phyloP scores from a whole-genome alignment of 768 basidiomycete species.

The Kondoa malvinella region DNA sequence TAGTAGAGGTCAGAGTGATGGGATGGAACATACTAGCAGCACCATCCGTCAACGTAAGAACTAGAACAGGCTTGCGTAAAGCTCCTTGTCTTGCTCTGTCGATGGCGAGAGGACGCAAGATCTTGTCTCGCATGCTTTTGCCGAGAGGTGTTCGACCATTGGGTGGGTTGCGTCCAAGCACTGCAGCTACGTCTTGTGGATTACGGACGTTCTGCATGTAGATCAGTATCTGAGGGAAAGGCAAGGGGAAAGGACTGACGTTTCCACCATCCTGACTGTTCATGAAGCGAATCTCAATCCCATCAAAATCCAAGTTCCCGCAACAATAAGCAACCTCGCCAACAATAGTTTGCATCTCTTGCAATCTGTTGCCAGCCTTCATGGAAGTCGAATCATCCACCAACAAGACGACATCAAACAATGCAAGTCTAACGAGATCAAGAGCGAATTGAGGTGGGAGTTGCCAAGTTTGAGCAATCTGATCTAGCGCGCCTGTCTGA shows the following conservation, averaged over 20 bases:
- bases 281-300: slow-evolving; percentile 7
- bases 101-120: slow-evolving; percentile 1
- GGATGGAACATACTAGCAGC: not conserved
- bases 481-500: slow-evolving; percentile 1
- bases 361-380: not conserved
- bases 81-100: not conserved
- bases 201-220: slow-evolving; percentile 1
- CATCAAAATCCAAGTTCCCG: not conserved
- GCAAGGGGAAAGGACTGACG: not conserved
- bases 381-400: not conserved
- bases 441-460: not conserved
- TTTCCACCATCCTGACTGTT: not conserved
- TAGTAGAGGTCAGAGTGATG: not conserved
- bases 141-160: not conserved
- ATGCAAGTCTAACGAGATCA: not conserved
- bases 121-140: slow-evolving; percentile 2
- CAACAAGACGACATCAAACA: not conserved
- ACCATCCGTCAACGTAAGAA: slow-evolving; percentile 1
- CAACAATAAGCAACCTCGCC: not conserved
- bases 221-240: not conserved
- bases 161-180: slow-evolving; percentile 1
- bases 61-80: slow-evolving; percentile 1
- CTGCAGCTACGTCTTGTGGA: not conserved
- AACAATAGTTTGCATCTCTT: not conserved
- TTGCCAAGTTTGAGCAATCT: not conserved